These are phyloP conservation scores for Begonia fuchsioides DNA, from an alignment of 306 rosid genomes.

Conservation along the genomic window DNA sequence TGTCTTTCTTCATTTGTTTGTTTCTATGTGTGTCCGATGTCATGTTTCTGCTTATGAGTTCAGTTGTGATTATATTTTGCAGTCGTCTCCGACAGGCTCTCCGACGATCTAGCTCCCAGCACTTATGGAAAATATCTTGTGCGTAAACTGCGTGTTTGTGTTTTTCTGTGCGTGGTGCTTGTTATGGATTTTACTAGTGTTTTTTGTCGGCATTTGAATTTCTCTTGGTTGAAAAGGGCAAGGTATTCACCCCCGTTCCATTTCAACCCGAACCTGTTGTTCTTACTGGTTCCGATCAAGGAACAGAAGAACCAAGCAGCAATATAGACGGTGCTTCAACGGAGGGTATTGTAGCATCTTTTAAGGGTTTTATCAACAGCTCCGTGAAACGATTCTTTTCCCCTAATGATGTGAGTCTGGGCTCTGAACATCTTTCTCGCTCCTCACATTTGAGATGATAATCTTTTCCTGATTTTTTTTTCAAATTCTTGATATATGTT, in stretches of 20 bases:
- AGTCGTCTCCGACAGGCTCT: slow-evolving; percentile 62
- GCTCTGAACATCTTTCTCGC: not conserved
- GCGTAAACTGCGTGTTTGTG: not conserved
- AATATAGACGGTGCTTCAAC: slow-evolving; percentile 10
- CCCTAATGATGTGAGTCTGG: slow-evolving; percentile 42
- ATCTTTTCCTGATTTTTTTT: no score
- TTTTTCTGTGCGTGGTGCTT: not conserved
- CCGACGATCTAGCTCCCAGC: slow-evolving; percentile 61
- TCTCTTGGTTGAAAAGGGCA: slow-evolving; percentile 35
- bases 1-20: not conserved
- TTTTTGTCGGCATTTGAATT: not conserved
- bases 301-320: slow-evolving; percentile 18
- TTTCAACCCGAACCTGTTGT: slow-evolving; percentile 36
- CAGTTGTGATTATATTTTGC: slow-evolving; percentile 7
- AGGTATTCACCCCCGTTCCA: slow-evolving; percentile 67
- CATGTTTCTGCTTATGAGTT: slow-evolving; percentile 2
- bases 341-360: slow-evolving; percentile 24
- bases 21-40: not conserved
- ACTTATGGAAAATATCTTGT: slow-evolving; percentile 79
- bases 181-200: not conserved
- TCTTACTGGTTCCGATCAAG: slow-evolving; percentile 25
- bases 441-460: no score
- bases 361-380: slow-evolving; percentile 29
- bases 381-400: slow-evolving; percentile 31
- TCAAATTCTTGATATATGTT: no score